phyloP scores from a whole-genome alignment of 768 basidiomycete genomes.

The Crassisporium funariophilum region DNA sequence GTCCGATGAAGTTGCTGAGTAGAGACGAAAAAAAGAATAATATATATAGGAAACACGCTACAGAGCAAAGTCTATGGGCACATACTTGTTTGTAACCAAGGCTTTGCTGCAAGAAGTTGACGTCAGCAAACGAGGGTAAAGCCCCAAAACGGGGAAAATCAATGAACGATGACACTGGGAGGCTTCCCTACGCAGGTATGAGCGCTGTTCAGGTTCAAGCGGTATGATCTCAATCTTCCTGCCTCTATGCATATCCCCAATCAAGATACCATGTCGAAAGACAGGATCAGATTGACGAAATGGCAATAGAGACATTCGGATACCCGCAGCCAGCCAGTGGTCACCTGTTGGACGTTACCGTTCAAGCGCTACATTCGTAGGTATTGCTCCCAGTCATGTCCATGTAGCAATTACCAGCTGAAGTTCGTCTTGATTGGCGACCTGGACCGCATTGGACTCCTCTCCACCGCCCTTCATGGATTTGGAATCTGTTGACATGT shows the following conservation, averaged over 20 bases:
- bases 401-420: slow-evolving; percentile 45
- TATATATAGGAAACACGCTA: neutral
- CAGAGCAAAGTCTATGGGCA: slow-evolving; percentile 7
- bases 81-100: slow-evolving; percentile 83
- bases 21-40: slow-evolving; percentile 12
- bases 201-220: slow-evolving; percentile 97
- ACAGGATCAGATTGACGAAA: slow-evolving; percentile 22
- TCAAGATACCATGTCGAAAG: slow-evolving; percentile 22
- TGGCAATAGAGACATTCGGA: slow-evolving; percentile 45
- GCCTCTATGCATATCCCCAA: slow-evolving; percentile 22
- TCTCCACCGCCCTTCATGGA: slow-evolving; percentile 24
- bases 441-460: slow-evolving; percentile 17
- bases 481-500: slow-evolving; percentile 27
- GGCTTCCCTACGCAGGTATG: slow-evolving; percentile 99
- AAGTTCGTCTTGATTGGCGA: slow-evolving; percentile 42
- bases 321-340: slow-evolving; percentile 92
- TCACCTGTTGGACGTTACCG: slow-evolving; percentile 77
- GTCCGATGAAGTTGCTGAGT: slow-evolving; percentile 82
- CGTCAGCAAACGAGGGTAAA: slow-evolving; percentile 49
- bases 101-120: slow-evolving; percentile 51
- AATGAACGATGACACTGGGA: slow-evolving; percentile 61
- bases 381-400: slow-evolving; percentile 31
- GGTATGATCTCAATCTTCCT: slow-evolving; percentile 93
- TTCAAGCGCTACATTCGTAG: slow-evolving; percentile 40
- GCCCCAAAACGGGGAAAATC: slow-evolving; percentile 42